Evolutionary conservation across 1,139 yeast species (phyloP).

Genomic region (Candida freyschussii): DNA sequence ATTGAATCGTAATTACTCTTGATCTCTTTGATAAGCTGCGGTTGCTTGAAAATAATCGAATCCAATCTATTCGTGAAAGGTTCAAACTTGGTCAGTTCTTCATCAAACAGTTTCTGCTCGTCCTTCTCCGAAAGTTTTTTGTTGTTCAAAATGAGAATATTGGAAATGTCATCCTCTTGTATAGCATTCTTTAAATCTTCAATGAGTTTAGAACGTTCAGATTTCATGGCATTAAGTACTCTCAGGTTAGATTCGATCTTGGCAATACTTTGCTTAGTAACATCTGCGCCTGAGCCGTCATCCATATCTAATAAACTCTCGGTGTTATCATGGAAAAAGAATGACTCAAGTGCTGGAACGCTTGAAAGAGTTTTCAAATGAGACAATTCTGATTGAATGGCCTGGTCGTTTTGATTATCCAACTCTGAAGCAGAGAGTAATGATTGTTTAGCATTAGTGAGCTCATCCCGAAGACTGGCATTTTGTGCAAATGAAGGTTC

Average conservation of each 20-base stretch:
- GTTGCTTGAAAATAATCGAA: conserved; percentile 62
- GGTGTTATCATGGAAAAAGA: conserved; percentile 21
- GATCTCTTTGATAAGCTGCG: conserved; percentile 48
- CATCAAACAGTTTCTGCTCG: conserved; percentile 57
- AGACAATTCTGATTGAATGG: conserved; percentile 32
- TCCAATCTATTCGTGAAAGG: conserved; percentile 66
- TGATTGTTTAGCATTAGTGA: conserved; percentile 56
- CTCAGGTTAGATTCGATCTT: conserved; percentile 26
- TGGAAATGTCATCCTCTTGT: conserved; percentile 83
- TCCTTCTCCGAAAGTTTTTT: conserved; percentile 45
- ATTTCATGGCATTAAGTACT: conserved; percentile 28
- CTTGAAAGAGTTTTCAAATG: conserved; percentile 34
- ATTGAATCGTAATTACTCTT: conserved; percentile 56
- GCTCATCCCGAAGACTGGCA: conserved; percentile 41
- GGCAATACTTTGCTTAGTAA: conserved; percentile 16
- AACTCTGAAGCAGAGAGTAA: conserved; percentile 64
- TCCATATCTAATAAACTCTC: conserved; percentile 21
- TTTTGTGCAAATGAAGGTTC: conserved; percentile 33
- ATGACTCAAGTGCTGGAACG: conserved; percentile 28
- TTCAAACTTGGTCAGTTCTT: conserved; percentile 73
- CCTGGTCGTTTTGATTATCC: conserved; percentile 52
- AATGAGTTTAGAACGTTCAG: conserved; percentile 58
- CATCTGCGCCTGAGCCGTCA: conserved; percentile 11
- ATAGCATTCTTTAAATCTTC: conserved; percentile 64
- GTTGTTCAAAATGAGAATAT: conserved; percentile 65